Base-by-base conservation (phyloP, 2,329 filamentous ascomycete species). In the Colletotrichum spinosum region DNA sequence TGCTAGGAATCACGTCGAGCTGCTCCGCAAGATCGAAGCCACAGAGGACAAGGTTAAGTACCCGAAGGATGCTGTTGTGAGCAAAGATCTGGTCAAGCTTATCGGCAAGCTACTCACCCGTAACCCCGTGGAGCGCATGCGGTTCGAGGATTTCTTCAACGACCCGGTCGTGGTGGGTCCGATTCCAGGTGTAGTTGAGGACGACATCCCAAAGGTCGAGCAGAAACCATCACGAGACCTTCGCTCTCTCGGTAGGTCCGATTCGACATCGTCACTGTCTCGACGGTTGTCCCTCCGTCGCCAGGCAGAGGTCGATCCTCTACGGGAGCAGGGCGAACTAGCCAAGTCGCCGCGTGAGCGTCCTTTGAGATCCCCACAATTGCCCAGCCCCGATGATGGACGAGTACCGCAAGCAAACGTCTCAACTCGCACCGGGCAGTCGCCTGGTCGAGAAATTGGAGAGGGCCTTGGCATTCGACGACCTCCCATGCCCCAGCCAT, bases 1-100 rank as follows among this genome's bases (percentile, higher is more conserved):
- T 69, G 96, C 96, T 38, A 89, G 88, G 60, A 98, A 99, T 74
- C 96, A 99, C 74, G 94, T 99, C 45, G 96, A 99, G 76, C 82
- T 99, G 41, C 85, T 98, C 48, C 89, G 93, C 67, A 96, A 92
- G 80, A 99, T 99, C 69, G 95, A 98, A 76, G 90, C 90, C 66
- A 90, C 91, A 15, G 91, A 97, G 68, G 95, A 98, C 75, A 84
- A 88, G 68, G 97, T 98, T 77, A 89, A 86, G 69, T 98, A 98
- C 70, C 88, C 91, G 0, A 87, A 88, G 70, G 92, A 94, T 54
- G 86, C 88, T 38, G 82, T 86, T 53, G 87, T 92, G 65, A 95
- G 88, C 69, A 79, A 89, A 52, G 90, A 92, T 9, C 88, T 97
- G 80, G 97, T 97, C 77, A 83, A 85, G 25, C 81, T 97, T 15